These are phyloP conservation scores for Omphalea diandra DNA, from an alignment of 441 rosid species.

Conservation along the genomic window DNA sequence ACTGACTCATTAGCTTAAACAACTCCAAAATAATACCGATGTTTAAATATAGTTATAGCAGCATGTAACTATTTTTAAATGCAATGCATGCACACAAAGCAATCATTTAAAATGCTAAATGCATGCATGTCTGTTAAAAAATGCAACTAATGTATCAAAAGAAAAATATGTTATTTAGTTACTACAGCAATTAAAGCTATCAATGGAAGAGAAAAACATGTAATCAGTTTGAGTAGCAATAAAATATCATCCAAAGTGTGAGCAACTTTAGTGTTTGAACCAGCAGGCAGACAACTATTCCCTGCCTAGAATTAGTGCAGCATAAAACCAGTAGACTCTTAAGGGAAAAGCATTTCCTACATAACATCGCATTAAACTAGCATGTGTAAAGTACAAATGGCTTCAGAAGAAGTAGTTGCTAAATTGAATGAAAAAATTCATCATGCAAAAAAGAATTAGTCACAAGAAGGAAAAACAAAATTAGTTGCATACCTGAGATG, in stretches of 20 bases:
- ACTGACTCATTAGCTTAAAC: background rate
- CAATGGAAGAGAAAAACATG: background rate
- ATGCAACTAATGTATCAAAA: background rate
- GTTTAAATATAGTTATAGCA: background rate
- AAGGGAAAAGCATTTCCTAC: background rate
- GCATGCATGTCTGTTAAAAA: background rate
- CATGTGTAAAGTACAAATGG: background rate
- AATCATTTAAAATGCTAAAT: background rate
- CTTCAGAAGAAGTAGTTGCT: background rate
- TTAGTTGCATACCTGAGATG: slow-evolving; percentile 58
- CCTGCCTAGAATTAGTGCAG: no score
- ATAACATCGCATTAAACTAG: background rate
- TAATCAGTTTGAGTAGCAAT: background rate
- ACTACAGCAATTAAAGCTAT: background rate
- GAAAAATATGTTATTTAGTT: background rate
- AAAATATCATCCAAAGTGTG: background rate
- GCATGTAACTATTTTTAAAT: background rate
- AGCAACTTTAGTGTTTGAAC: background rate
- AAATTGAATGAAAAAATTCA: background rate
- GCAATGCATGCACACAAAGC: background rate
- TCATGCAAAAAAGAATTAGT: background rate
- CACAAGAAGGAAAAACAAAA: background rate
- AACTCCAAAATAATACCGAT: background rate
- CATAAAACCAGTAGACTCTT: background rate
- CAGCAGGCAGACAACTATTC: no score